Conservation (phyloP, 768 basidiomycete species). For the Lactarius hatsudake region DNA sequence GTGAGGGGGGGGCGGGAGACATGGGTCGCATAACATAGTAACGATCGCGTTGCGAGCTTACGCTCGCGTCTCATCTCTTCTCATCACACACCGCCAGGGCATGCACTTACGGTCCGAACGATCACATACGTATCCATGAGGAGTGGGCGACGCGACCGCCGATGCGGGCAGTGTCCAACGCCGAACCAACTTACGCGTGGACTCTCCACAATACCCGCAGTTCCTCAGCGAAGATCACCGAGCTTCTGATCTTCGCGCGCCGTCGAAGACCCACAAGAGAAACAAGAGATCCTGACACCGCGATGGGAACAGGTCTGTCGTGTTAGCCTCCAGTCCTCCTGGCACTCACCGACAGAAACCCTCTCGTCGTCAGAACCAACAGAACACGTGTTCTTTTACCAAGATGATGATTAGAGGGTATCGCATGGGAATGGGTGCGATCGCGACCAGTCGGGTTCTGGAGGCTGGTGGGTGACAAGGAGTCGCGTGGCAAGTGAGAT, state of each 20-base stretch:
- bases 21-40: too few relatives aligned
- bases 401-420: background rate
- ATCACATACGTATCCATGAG: too few relatives aligned
- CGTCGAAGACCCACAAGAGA: background rate
- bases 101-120: background rate
- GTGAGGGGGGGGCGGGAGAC: background rate
- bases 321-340: background rate
- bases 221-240: background rate
- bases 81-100: background rate
- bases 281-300: background rate
- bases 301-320: background rate
- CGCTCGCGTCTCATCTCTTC: too few relatives aligned
- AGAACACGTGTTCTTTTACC: too few relatives aligned
- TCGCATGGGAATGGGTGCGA: background rate
- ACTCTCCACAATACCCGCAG: background rate
- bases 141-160: too few relatives aligned
- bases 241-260: background rate
- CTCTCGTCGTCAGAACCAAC: too few relatives aligned
- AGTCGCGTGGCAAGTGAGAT: background rate
- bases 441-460: background rate
- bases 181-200: too few relatives aligned
- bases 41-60: too few relatives aligned
- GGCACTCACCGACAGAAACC: background rate
- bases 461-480: background rate
- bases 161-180: too few relatives aligned